A percentile compares a stretch with the other conserved stretches of the same genome.
phyloP scores from a whole-genome alignment of 805 yeast genomes.

The Tetrapisispora fleetii region DNA sequence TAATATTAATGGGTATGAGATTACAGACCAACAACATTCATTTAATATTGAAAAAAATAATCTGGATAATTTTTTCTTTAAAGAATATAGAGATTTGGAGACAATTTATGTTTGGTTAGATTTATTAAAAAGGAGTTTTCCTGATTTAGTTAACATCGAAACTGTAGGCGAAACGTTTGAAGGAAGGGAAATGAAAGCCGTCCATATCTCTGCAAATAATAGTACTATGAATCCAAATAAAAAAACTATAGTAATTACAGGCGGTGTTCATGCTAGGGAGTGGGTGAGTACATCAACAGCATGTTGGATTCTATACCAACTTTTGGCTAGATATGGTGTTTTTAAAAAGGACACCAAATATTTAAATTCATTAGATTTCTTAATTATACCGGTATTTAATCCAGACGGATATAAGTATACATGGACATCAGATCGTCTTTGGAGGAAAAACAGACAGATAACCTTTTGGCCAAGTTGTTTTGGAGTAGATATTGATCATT shows the following conservation, averaged over 20 bases:
- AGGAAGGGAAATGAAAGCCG: slow-evolving; percentile 57
- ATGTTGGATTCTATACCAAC: slow-evolving; percentile 42
- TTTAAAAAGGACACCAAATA: slow-evolving; percentile 35
- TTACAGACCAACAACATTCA: background rate
- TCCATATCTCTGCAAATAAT: slow-evolving; percentile 48
- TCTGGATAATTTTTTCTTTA: slow-evolving; percentile 50
- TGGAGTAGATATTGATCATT: slow-evolving; percentile 83
- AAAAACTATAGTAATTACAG: slow-evolving; percentile 65
- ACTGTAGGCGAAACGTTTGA: slow-evolving; percentile 68
- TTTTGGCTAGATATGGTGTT: slow-evolving; percentile 39
- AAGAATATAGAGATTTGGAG: slow-evolving; percentile 54
- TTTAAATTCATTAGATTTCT: slow-evolving; percentile 53
- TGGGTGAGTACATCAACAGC: slow-evolving; percentile 74
- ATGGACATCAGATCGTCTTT: slow-evolving; percentile 70
- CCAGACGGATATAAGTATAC: slow-evolving; percentile 87
- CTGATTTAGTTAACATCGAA: slow-evolving; percentile 53
- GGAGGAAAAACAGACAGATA: slow-evolving; percentile 84
- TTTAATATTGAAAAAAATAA: background rate
- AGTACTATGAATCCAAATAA: slow-evolving; percentile 33
- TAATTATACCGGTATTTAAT: slow-evolving; percentile 74
- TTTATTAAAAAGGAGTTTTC: slow-evolving; percentile 48
- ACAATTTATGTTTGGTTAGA: slow-evolving; percentile 69
- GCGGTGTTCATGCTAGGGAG: slow-evolving; percentile 85
- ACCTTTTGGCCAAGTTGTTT: slow-evolving; percentile 56
- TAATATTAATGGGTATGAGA: background rate